Evolutionary conservation across 345 rosid genomes (phyloP).

Genomic region (Bruguiera parviflora): DNA sequence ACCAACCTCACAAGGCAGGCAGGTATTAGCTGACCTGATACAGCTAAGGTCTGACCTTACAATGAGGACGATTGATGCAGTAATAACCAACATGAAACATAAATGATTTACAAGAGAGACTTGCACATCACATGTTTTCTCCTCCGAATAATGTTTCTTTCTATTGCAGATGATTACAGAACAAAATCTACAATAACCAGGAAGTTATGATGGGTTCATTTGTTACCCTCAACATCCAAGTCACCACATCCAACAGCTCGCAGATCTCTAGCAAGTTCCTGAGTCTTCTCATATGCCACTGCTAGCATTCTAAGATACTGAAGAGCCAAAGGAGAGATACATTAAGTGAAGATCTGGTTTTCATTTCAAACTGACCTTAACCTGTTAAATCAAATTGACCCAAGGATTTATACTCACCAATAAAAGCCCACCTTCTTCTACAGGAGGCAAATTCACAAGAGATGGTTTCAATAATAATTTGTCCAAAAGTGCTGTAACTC

Average conservation of each 20-base stretch:
- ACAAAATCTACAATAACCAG: not conserved
- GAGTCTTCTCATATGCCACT: slow-evolving; percentile 94
- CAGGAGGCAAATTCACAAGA: slow-evolving; percentile 75
- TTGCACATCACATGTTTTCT: not conserved
- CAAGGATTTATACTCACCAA: slow-evolving; percentile 32
- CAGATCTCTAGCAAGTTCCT: slow-evolving; percentile 93
- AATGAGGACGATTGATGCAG: not conserved
- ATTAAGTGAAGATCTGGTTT: slow-evolving; percentile 17
- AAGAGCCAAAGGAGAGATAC: slow-evolving; percentile 40
- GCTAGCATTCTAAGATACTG: slow-evolving; percentile 98
- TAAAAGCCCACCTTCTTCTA: slow-evolving; percentile 68
- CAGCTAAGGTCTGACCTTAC: not conserved
- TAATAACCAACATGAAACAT: not conserved
- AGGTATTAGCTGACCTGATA: not conserved
- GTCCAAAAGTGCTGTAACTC: slow-evolving; percentile 88
- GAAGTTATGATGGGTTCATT: slow-evolving; percentile 1
- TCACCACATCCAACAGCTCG: slow-evolving; percentile 96
- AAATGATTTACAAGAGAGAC: slow-evolving; percentile 2
- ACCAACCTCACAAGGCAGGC: not conserved
- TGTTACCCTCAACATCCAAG: slow-evolving; percentile 89
- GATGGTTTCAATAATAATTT: slow-evolving; percentile 89
- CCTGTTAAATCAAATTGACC: not conserved
- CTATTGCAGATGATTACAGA: not conserved
- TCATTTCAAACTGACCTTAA: slow-evolving; percentile 11
- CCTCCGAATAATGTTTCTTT: not conserved